These are phyloP conservation scores for Purpureocillium lavendulum DNA, from an alignment of 2,329 filamentous ascomycete genomes.

Conservation along the genomic window DNA sequence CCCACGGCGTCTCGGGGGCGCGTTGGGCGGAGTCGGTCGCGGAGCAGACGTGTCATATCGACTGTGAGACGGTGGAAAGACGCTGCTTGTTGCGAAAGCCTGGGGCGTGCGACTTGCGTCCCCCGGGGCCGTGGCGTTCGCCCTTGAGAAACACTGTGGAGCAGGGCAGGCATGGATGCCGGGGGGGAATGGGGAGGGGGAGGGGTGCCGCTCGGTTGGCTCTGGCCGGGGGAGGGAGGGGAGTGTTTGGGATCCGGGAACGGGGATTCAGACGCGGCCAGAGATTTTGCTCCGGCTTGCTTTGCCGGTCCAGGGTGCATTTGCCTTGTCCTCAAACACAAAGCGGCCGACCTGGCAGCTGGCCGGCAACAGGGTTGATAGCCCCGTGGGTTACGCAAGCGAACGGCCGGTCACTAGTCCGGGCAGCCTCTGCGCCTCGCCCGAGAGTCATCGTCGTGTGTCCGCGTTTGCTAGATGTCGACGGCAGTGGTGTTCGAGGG, in stretches of 20 bases:
- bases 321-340: too few species aligned
- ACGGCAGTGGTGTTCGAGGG: too few species aligned
- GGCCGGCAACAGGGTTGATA: neutral
- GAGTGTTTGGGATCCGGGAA: too few species aligned
- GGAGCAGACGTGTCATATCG: constrained; percentile 28
- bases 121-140: constrained; percentile 6
- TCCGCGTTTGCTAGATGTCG: too few species aligned
- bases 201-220: neutral
- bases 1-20: constrained; percentile 10
- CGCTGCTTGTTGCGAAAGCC: constrained; percentile 12
- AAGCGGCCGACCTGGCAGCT: too few species aligned
- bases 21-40: constrained; percentile 10
- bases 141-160: constrained; percentile 5
- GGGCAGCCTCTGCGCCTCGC: too few species aligned
- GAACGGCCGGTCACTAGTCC: too few species aligned
- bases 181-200: neutral
- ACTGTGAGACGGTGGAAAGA: constrained; percentile 17
- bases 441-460: too few species aligned
- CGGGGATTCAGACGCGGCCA: too few species aligned
- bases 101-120: constrained; percentile 1
- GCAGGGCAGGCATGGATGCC: constrained; percentile 1
- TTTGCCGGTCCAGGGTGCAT: too few species aligned
- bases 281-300: too few species aligned
- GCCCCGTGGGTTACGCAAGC: too few species aligned
- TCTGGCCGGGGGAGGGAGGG: neutral